Evolutionary conservation across 306 rosid species (phyloP), one percentile per base, ranked within the genome.

Genomic region (Trifolium pratense): DNA sequence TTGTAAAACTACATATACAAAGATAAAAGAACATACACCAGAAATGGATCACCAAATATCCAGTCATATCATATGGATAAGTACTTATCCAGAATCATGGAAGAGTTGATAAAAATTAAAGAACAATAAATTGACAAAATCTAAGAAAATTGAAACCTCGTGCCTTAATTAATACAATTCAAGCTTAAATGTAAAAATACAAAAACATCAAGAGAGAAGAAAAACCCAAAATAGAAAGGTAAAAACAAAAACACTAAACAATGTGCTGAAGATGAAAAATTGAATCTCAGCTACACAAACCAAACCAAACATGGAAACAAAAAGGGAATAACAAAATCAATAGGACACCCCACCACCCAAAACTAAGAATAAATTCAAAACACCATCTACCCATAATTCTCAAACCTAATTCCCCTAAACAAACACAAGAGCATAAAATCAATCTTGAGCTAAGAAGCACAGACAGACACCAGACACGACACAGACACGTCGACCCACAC

Each of bases 301-400:
- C 42, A 39, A 49, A 51, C 26, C 59, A 52, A 52, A 52, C 11
- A 17, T 52, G 4, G 13, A 52, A 17, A 7, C 1, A 52, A 17
- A 16, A 51, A 51, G 13, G 8, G 12, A 1, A 17, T 21, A 52
- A 52, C 12, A 52, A 52, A 18, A 52, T 17, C 26, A 52, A 18
- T 18, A 42, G 48, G 48, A 42, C 15, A 8, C 12, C 0, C 43
- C 12, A 7, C 43, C 6, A n/a, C 12, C 9, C n/a, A 48, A 7
- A 48, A 48, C 21, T 46, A 46, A 46, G 2, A 46, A 14, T 15
- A 18, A 45, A 68, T 63, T 68, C 20, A 64, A 45, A 53, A 69
- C 13, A 32, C 18, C 63, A 70, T 52, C 25, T 36, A 16, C 18
- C 52, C 71, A 49, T 8, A 68, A 56, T 58, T 14, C 11, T 5